Conservation (phyloP, 176 grass and related monocot species). For the Oryza australiensis region DNA sequence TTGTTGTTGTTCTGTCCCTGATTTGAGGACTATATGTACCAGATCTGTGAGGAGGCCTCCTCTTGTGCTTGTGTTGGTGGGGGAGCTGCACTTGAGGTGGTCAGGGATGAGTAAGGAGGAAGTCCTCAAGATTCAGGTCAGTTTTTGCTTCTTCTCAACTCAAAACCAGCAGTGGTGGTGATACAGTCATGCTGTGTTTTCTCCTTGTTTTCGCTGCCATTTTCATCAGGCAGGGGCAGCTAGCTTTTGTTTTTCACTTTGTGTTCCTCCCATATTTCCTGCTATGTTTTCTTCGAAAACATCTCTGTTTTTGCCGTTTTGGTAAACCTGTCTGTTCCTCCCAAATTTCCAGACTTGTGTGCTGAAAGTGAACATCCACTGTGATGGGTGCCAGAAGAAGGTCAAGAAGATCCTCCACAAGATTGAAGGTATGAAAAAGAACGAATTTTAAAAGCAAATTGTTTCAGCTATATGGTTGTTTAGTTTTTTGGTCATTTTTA, state of each 20-base stretch:
- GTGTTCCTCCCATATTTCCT: constrained; percentile 22
- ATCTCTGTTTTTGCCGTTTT: not conserved
- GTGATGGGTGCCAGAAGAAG: constrained; percentile 65
- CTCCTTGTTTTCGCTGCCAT: constrained; percentile 23
- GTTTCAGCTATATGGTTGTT: not conserved
- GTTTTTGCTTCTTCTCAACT: constrained; percentile 30
- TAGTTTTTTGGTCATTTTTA: not conserved
- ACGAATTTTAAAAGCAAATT: not conserved
- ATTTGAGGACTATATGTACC: constrained; percentile 44
- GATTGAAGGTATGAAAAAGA: constrained; percentile 56
- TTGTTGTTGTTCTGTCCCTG: constrained; percentile 30
- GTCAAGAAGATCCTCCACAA: constrained; percentile 72
- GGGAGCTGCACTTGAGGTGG: constrained; percentile 10
- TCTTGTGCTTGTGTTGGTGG: constrained; percentile 26
- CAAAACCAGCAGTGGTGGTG: not conserved
- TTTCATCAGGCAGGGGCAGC: not conserved
- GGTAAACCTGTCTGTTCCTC: constrained; percentile 20
- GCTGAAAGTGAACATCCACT: constrained; percentile 85
- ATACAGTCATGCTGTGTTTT: not conserved
- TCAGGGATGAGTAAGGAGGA: constrained; percentile 63
- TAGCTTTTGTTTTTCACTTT: constrained; percentile 31
- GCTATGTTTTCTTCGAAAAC: constrained; percentile 6
- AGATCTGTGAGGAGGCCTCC: constrained; percentile 47
- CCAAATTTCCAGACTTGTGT: constrained; percentile 58
- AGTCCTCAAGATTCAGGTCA: constrained; percentile 62